A percentile compares a stretch with the other conserved stretches of the same genome.
Evolutionary conservation across 768 basidiomycete species (phyloP).

Genomic region (Amanita muscaria): DNA sequence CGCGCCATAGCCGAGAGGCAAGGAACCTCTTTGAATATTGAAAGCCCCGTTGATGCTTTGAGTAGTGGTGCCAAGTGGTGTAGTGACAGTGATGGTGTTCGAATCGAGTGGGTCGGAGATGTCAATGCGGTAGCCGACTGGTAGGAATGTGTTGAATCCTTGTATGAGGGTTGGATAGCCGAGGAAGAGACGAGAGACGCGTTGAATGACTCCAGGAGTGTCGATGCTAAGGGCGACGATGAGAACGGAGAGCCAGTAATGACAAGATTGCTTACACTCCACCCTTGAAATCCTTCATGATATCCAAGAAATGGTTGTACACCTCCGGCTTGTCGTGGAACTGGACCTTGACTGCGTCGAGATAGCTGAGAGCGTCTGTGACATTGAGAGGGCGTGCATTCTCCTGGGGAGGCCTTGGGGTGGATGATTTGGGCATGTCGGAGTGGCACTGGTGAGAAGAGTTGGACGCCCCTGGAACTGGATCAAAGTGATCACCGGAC

Average conservation of each 20-base stretch:
- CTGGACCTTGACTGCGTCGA: slow-evolving; percentile 90
- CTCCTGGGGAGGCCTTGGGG: slow-evolving; percentile 31
- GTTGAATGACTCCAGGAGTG: slow-evolving; percentile 94
- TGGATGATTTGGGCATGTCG: slow-evolving; percentile 20
- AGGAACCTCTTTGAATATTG: slow-evolving; percentile 14
- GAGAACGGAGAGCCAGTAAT: slow-evolving; percentile 12
- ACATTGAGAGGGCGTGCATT: slow-evolving; percentile 73
- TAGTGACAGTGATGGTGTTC: slow-evolving; percentile 74
- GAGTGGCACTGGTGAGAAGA: background rate
- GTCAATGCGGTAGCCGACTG: slow-evolving; percentile 91
- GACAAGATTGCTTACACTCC: slow-evolving; percentile 53
- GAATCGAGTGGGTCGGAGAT: slow-evolving; percentile 63
- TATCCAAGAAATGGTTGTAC: slow-evolving; percentile 90
- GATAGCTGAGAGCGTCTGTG: slow-evolving; percentile 86
- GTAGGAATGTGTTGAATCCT: slow-evolving; percentile 97
- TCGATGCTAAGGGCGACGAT: slow-evolving; percentile 60
- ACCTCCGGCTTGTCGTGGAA: slow-evolving; percentile 88
- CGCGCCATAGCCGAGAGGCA: slow-evolving; percentile 21
- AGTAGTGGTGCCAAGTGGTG: slow-evolving; percentile 63
- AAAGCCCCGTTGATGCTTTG: slow-evolving; percentile 46
- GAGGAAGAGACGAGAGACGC: slow-evolving; percentile 88
- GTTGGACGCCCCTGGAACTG: background rate
- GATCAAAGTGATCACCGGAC: background rate
- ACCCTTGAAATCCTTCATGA: slow-evolving; percentile 99
- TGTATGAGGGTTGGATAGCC: slow-evolving; percentile 87